These are phyloP conservation scores for Litsea cubeba DNA, from an alignment of 164 flowering plant genomes.

Conservation along the genomic window DNA sequence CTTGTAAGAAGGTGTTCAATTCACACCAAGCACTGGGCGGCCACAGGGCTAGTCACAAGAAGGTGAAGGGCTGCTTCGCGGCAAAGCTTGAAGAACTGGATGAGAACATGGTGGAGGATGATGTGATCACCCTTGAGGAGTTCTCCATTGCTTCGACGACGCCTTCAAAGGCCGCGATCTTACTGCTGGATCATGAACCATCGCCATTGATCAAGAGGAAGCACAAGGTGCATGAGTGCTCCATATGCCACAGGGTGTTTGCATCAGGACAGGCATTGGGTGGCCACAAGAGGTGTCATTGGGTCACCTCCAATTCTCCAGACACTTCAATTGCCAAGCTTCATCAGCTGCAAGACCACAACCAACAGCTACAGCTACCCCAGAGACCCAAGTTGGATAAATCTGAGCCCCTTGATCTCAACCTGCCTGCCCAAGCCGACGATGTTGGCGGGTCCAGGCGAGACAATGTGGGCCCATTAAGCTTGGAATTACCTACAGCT, in stretches of 20 bases:
- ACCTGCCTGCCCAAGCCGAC: constrained; percentile 54
- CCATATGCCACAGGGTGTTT: constrained; percentile 79
- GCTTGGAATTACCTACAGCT: constrained; percentile 38
- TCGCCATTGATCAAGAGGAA: constrained; percentile 37
- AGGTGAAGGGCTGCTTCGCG: constrained; percentile 93
- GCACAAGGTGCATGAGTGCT: constrained; percentile 82
- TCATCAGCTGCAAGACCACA: constrained; percentile 22
- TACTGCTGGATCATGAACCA: constrained; percentile 20
- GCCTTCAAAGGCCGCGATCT: constrained; percentile 32
- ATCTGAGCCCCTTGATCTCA: constrained; percentile 57
- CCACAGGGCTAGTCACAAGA: constrained; percentile 95
- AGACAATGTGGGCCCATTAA: constrained; percentile 24
- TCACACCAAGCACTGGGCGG: constrained; percentile 97
- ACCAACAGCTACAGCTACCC: constrained; percentile 15
- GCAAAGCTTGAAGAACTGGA: constrained; percentile 50
- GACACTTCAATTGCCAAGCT: constrained; percentile 41
- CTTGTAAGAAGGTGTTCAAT: constrained; percentile 82
- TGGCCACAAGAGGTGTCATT: constrained; percentile 95
- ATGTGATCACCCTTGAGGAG: constrained; percentile 56
- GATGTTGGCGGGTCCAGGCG: constrained; percentile 13
- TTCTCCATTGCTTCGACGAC: constrained; percentile 27
- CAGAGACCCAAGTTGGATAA: constrained; percentile 22
- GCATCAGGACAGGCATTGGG: constrained; percentile 91
- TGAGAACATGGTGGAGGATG: constrained; percentile 39
- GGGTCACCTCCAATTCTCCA: constrained; percentile 70